A percentile compares a stretch with the other conserved stretches of the same genome.
Conservation (phyloP, 2,329 filamentous ascomycete genomes). For the Cytospora schulzeri region DNA sequence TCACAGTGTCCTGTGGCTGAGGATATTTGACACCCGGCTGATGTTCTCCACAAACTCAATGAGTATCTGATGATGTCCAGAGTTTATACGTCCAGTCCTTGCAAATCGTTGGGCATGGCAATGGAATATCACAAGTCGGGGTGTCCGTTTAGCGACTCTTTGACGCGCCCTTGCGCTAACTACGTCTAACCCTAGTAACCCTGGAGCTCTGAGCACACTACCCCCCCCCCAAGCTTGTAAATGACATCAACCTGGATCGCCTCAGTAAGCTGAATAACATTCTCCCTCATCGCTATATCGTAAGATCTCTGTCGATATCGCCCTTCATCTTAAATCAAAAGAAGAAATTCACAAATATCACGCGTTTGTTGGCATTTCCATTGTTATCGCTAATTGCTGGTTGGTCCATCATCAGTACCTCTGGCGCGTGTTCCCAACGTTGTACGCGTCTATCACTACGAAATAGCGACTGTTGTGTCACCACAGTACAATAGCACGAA, state of each 20-base stretch:
- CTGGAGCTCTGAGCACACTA: neutral
- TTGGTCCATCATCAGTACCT: neutral
- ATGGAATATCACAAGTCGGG: neutral
- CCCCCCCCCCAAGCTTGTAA: neutral
- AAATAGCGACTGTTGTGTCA: neutral
- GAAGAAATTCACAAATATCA: neutral
- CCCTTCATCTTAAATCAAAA: neutral
- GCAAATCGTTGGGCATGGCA: neutral
- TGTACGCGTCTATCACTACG: neutral
- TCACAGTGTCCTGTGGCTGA: no score
- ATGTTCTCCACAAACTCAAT: neutral
- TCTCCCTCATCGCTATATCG: neutral
- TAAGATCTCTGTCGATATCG: neutral
- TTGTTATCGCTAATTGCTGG: neutral
- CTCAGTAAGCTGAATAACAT: neutral
- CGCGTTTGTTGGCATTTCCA: neutral
- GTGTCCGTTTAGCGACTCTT: neutral
- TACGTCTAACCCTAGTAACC: neutral
- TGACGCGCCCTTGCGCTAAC: neutral
- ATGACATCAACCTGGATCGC: neutral
- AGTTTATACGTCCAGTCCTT: neutral
- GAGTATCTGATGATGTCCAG: neutral
- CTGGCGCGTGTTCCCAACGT: neutral
- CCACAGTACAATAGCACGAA: neutral
- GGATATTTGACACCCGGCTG: neutral